Evolutionary conservation across 371 early-diverging fungal species (phyloP).

Genomic region (Parasitella parasitica): DNA sequence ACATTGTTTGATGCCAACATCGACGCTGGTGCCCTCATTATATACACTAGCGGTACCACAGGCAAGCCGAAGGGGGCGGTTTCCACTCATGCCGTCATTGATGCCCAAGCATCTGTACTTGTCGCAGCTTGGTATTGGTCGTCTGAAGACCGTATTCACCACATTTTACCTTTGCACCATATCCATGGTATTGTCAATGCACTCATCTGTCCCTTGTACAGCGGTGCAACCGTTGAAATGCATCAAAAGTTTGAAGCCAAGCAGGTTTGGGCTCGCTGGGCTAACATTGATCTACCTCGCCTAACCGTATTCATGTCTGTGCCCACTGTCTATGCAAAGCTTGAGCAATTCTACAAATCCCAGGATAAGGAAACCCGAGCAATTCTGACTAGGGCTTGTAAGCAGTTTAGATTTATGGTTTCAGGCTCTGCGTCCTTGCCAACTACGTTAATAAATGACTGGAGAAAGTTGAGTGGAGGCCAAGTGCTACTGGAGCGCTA

Average conservation of each 20-base stretch:
- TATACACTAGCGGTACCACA: conserved; percentile 82
- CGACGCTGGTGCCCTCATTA: conserved; percentile 64
- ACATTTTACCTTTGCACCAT: conserved; percentile 84
- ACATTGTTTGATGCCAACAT: conserved; percentile 24
- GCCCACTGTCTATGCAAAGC: conserved; percentile 82
- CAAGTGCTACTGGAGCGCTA: conserved; percentile 81
- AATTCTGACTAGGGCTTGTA: conserved; percentile 47
- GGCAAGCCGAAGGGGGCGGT: conserved; percentile 85
- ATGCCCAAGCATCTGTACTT: conserved; percentile 65
- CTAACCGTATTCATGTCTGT: conserved; percentile 85
- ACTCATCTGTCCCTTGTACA: conserved; percentile 59
- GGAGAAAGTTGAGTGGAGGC: conserved; percentile 67
- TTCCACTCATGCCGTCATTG: conserved; percentile 64
- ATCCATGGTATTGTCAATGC: conserved; percentile 76
- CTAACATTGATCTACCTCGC: conserved; percentile 28
- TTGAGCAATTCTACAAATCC: conserved; percentile 49
- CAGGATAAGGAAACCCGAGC: conserved; percentile 23
- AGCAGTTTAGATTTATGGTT: conserved; percentile 76
- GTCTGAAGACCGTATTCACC: conserved; percentile 66
- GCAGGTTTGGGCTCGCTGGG: conserved; percentile 63
- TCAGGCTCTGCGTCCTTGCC: conserved; percentile 82
- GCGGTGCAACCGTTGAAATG: conserved; percentile 81
- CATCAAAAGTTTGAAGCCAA: conserved; percentile 62
- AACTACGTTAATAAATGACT: conserved; percentile 57
- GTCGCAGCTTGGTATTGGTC: conserved; percentile 78